Percentiles rank a stretch among this genome's conserved stretches.
phyloP scores from a whole-genome alignment of 2,329 filamentous ascomycete species.

The Fonsecaea monophora region DNA sequence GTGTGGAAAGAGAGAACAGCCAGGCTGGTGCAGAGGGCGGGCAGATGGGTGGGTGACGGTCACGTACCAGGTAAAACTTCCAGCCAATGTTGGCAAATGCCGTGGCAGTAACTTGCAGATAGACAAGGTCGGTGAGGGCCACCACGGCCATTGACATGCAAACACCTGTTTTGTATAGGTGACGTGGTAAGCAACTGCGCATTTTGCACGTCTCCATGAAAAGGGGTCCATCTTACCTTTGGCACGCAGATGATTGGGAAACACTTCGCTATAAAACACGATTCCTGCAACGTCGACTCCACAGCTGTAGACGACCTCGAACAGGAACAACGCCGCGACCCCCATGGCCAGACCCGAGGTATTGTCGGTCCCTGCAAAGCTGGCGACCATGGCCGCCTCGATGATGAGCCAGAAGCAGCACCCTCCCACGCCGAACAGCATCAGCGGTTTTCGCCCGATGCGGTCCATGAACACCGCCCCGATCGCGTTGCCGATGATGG shows the following conservation, averaged over 20 bases:
- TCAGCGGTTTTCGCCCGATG: slow-evolving; percentile 39
- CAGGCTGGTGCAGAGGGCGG: not conserved
- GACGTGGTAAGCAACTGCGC: not conserved
- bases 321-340: slow-evolving; percentile 51
- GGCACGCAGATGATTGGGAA: slow-evolving; percentile 23
- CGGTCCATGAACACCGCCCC: slow-evolving; percentile 26
- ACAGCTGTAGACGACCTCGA: slow-evolving; percentile 50
- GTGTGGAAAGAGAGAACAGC: too few species aligned
- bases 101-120: slow-evolving; percentile 61
- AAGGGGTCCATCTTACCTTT: not conserved
- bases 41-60: not conserved
- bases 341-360: slow-evolving; percentile 45
- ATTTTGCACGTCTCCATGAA: not conserved
- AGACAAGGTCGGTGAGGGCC: slow-evolving; percentile 22
- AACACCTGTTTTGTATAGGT: not conserved
- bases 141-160: slow-evolving; percentile 9
- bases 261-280: slow-evolving; percentile 31
- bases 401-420: slow-evolving; percentile 49
- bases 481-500: slow-evolving; percentile 25
- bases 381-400: slow-evolving; percentile 46
- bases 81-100: slow-evolving; percentile 65
- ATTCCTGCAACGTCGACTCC: slow-evolving; percentile 31
- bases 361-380: slow-evolving; percentile 41
- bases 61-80: slow-evolving; percentile 69
- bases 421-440: slow-evolving; percentile 46